Base-by-base conservation (phyloP, 768 basidiomycete species). In the Lentinula sp. region DNA sequence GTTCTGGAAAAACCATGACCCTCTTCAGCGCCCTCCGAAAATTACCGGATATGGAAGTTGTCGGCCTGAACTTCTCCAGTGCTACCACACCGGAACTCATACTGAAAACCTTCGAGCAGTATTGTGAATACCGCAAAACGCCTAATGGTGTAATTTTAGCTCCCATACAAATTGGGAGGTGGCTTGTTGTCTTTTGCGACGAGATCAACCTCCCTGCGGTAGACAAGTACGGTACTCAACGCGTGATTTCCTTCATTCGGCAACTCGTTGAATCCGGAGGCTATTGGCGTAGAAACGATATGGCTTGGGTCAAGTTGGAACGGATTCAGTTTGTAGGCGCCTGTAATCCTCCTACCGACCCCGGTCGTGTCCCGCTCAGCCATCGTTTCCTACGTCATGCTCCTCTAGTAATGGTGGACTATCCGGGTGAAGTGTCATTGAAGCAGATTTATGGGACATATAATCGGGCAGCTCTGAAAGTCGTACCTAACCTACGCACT, bases 311-410 rank as follows among this genome's bases (percentile, higher is more conserved):
- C 66, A 92, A 88, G 68, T 80, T 99, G 57, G 97, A 98, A 72
- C 86, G 97, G n/a, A 98, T 99, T 63, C 97, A 99, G 73, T 98
- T 99, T 70, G 97, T 99, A 49, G 97, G 97, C 53, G 97, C 97
- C 55, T 99, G 97, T 74, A 99, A 99, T 70, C 97, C 97, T 28
- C 97, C 97, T 3, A 98, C 97, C 16, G 97, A 99, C 76, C 95
- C 97, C 50, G 97, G 97, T 61, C 94, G 97, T 73, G 95, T 98
- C n/a, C 95, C 96, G 35, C 87, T 99, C 62, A 95, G 86, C 62
- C 95, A 97, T 71, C 88, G 97, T 61, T 99, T 99, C 86, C 81
- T 99, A 50, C 91, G 97, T 9, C 97, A 98, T 73, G 95, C 96
- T 0, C 97, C 97, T 0, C 80, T 99, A 23, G 84, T 99, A 69